Percentiles rank a stretch among this genome's conserved stretches.
These are phyloP conservation scores for Fonsecaea monophora DNA, from an alignment of 2,329 filamentous ascomycete species.

Conservation along the genomic window DNA sequence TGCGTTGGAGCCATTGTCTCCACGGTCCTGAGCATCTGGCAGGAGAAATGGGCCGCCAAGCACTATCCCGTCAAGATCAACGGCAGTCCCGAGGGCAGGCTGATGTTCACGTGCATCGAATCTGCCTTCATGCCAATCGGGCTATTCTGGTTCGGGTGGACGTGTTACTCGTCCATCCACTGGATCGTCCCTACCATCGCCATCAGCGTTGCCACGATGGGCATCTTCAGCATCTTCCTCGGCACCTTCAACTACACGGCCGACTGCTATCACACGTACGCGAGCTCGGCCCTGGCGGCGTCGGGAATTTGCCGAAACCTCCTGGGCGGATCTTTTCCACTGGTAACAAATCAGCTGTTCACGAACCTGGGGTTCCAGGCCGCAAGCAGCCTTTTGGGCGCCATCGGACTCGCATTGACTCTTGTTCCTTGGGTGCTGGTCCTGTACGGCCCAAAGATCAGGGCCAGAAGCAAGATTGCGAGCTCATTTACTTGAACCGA, in stretches of 20 bases:
- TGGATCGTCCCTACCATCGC: conserved; percentile 77
- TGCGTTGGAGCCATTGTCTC: conserved; percentile 70
- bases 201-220: conserved; percentile 76
- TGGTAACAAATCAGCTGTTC: conserved; percentile 78
- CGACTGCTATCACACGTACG: conserved; percentile 84
- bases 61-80: conserved; percentile 45
- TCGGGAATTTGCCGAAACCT: conserved; percentile 90
- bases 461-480: conserved; percentile 78
- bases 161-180: conserved; percentile 62
- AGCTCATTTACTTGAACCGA: conserved; percentile 27
- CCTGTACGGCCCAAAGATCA: conserved; percentile 77
- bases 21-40: conserved; percentile 72
- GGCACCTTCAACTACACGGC: conserved; percentile 92
- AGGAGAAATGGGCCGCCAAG: conserved; percentile 64
- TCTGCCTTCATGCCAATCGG: conserved; percentile 79
- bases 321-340: conserved; percentile 78
- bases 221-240: conserved; percentile 85
- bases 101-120: conserved; percentile 83
- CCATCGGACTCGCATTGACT: conserved; percentile 70
- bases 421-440: conserved; percentile 84
- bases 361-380: conserved; percentile 71
- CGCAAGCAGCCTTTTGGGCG: conserved; percentile 77
- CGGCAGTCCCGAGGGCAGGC: conserved; percentile 71
- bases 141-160: conserved; percentile 80
- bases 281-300: conserved; percentile 82